Evolutionary conservation across 179 eudicot genomes (phyloP), one percentile per base, ranked within the genome.

Genomic region (Camellia oleifera): DNA sequence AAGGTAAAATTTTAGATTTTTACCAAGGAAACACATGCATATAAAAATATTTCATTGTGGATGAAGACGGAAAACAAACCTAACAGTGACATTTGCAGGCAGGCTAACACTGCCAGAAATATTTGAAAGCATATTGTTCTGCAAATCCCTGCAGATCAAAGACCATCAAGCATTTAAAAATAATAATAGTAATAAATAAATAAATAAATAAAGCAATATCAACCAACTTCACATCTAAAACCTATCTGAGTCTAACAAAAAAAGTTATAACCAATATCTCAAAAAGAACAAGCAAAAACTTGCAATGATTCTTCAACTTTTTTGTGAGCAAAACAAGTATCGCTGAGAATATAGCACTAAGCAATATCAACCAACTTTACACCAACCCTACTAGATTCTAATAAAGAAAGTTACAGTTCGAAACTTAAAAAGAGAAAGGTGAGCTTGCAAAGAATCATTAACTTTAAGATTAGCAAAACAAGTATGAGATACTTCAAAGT

Each of bases 1-100:
- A 13, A 50, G 12, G 18, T 10, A 42, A 52, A 77, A 10, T 3
- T 14, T 20, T 1, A 67, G 80, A 15, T 44, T 75, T 1, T 18
- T 11, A 63, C 12, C 15, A 23, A 48, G 56, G 13, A 76, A 48
- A 77, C 46, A 40, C 6, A 80, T 10, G 61, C 10, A 11, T 52
- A 52, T 54, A 52, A 53, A 58, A 53, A 40, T 2, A 18, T 65
- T 68, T 69, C 68, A 56, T 14, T 45, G 17, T 3, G 8, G 68
- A 56, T 69, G 56, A 12, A 71, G 81, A 80, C 69, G 32, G 63
- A 57, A 63, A 65, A 82, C 89, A 80, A 83, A 92, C 97, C 88
- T 81, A 67, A 92, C 82, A 77, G 90, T 88, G 82, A 90, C 86
- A 70, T 90, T 92, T n/a, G 89, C 81, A 32, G 90, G 88, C 69